Base-by-base conservation (phyloP, 2,329 filamentous ascomycete genomes). In the Cyphellophora europaea region DNA sequence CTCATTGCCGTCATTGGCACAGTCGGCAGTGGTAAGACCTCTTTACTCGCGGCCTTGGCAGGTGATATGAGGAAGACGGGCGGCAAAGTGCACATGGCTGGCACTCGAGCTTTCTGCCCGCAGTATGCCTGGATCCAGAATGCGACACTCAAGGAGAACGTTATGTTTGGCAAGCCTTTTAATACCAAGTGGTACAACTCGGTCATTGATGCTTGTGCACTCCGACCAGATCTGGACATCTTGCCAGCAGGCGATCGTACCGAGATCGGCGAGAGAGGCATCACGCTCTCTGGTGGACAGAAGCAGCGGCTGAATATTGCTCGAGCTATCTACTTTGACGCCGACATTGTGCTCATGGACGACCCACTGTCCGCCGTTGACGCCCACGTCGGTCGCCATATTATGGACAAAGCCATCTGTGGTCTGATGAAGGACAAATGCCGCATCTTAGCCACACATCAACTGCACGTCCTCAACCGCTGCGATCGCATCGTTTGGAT, bases 81-180 rank as follows among this genome's bases (percentile, higher is more conserved):
- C 3, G 87, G 87, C 8, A 71, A 80, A 23, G 72, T 93, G 5
- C 71, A 75, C 0, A 72, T 91, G 48, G 84, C 88, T 27, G 85
- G 85, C 0, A 79, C 77, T 3, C 71, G 88, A 42, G 85, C 89
- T 0, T 95, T 94, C 51, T 96, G 91, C 47, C 89, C 89, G 0
- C 89, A 98, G 54, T 94, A 94, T 53, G 85, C 91, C 0, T 98
- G 91, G 91, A 94, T 98, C 32, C 89, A 96, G 54, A 96, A 96
- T 52, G 72, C 86, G 0, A 84, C 81, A 1, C 73, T 96, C 3
- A 78, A 77, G 42, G 77, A 94, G 19, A 98, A 98, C 51, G 93
- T 98, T 40, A 61, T 86, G 0, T 96, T 96, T 51, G 89, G 89
- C 8, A 89, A 86, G 35, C 72, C 77, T 0, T 74, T 81, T 61